Evolutionary conservation across 1,139 yeast species (phyloP).

Genomic region (Magnusiomyces clavatus): DNA sequence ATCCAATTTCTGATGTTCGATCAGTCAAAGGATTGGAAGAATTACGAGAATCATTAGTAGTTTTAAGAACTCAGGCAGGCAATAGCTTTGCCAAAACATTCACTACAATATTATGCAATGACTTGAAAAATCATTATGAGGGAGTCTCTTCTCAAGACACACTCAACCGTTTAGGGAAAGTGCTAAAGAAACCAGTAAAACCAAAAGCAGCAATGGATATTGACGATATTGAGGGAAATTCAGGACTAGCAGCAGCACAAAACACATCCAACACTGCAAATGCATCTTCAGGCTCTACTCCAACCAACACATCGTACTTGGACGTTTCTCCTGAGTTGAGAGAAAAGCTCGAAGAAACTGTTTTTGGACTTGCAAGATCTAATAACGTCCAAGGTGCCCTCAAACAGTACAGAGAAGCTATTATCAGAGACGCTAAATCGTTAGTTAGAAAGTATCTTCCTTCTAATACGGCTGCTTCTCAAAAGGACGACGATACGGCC

Average conservation of each 20-base stretch:
- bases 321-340: conserved; percentile 35
- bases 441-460: conserved; percentile 66
- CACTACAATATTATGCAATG: conserved; percentile 47
- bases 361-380: conserved; percentile 53
- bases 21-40: conserved; percentile 52
- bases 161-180: conserved; percentile 40
- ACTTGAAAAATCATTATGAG: conserved; percentile 51
- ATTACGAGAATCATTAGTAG: conserved; percentile 45
- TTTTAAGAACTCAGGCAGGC: conserved; percentile 54
- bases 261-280: conserved; percentile 24
- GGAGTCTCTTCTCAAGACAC: conserved; percentile 44
- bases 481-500: conserved; percentile 23
- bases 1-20: conserved; percentile 45
- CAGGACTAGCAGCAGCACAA: conserved; percentile 41
- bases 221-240: conserved; percentile 52
- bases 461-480: conserved; percentile 18
- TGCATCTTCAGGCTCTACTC: conserved; percentile 6
- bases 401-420: conserved; percentile 56
- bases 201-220: neutral
- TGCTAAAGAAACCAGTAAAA: conserved; percentile 13
- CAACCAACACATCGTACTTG: conserved; percentile 30
- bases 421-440: conserved; percentile 61
- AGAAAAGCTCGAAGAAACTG: conserved; percentile 37
- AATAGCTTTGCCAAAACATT: conserved; percentile 54
- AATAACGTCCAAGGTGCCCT: conserved; percentile 61